phyloP scores from a whole-genome alignment of 305 asterid genomes.

The Fraxinus floribunda region DNA sequence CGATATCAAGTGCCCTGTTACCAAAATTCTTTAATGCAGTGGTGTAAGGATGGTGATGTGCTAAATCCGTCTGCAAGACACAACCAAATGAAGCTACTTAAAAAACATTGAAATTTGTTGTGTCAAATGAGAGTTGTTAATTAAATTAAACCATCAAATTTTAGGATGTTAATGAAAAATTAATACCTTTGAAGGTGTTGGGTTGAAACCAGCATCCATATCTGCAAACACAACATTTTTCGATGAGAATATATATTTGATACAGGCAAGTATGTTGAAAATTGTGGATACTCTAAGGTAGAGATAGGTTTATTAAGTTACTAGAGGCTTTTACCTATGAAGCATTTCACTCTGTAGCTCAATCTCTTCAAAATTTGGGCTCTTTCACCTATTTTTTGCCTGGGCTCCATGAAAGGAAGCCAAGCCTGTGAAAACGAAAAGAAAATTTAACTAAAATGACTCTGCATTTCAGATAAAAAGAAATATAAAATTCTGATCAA shows the following conservation, averaged over 20 bases:
- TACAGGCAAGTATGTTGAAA: neutral
- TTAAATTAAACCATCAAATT: neutral
- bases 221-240: conserved; percentile 45
- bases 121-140: neutral
- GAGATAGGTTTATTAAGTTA: neutral
- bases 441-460: neutral
- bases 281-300: neutral
- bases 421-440: conserved; percentile 42
- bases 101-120: neutral
- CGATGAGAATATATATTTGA: conserved; percentile 10
- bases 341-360: conserved; percentile 71
- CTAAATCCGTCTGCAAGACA: conserved; percentile 61
- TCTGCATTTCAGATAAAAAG: conserved; percentile 12
- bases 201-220: conserved; percentile 76
- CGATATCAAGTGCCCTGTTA: conserved; percentile 38
- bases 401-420: conserved; percentile 90
- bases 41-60: conserved; percentile 62
- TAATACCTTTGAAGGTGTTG: conserved; percentile 73
- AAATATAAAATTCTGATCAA: conserved; percentile 19
- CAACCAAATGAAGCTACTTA: neutral
- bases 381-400: conserved; percentile 41
- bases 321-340: conserved; percentile 51
- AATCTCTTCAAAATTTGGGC: conserved; percentile 49
- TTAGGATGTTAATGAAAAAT: neutral
- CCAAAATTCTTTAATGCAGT: conserved; percentile 66